phyloP scores from a whole-genome alignment of 768 basidiomycete species.

The Lactifluus echinatus region DNA sequence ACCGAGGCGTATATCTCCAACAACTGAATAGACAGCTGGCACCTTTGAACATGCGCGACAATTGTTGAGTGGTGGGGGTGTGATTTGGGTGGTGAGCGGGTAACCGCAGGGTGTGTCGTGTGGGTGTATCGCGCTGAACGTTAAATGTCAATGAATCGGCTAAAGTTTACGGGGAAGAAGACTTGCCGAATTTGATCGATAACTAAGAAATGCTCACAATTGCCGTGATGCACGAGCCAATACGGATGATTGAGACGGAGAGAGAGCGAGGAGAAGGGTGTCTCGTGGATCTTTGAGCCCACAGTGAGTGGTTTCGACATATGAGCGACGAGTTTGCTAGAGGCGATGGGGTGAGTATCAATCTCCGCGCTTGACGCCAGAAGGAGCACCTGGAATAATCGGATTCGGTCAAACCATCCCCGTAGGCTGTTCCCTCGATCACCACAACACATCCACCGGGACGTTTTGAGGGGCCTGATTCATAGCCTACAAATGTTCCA shows the following conservation, averaged over 20 bases:
- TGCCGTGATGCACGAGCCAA: conserved; percentile 72
- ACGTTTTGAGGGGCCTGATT: conserved; percentile 17
- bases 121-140: conserved; percentile 47
- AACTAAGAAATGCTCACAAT: conserved; percentile 73
- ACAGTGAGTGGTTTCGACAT: conserved; percentile 27
- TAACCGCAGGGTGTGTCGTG: conserved; percentile 52
- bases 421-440: conserved; percentile 53
- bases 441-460: conserved; percentile 42
- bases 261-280: conserved; percentile 43
- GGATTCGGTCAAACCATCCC: conserved; percentile 37
- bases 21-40: conserved; percentile 58
- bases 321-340: conserved; percentile 41
- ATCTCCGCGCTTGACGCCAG: background rate
- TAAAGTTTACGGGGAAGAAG: background rate
- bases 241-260: conserved; percentile 69
- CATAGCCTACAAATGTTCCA: conserved; percentile 30
- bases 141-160: background rate
- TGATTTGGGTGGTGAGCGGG: conserved; percentile 58
- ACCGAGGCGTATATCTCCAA: conserved; percentile 64
- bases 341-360: background rate
- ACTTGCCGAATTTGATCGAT: conserved; percentile 63
- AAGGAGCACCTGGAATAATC: conserved; percentile 53
- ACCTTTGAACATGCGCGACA: conserved; percentile 66
- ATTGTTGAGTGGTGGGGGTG: conserved; percentile 49
- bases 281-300: conserved; percentile 38